Conservation (phyloP, 1,139 yeast genomes). For the Protomyces arabidopsidicola region DNA sequence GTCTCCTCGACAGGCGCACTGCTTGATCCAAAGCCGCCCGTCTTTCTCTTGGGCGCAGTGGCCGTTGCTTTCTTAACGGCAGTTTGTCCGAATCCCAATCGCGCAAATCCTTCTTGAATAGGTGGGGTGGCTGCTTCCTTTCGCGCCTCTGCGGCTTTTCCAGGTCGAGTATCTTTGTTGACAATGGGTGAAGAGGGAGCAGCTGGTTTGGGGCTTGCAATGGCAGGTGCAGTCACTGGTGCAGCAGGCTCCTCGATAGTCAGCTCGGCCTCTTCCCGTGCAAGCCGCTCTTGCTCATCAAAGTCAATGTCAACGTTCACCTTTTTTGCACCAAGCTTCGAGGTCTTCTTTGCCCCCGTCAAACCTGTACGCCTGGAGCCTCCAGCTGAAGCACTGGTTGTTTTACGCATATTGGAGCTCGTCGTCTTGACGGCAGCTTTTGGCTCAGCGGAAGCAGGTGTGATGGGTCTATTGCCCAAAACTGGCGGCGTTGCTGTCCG, state of each 20-base stretch:
- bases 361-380: conserved; percentile 35
- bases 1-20: conserved; percentile 37
- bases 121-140: conserved; percentile 41
- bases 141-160: conserved; percentile 2
- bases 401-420: conserved; percentile 35
- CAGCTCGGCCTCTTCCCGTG: conserved; percentile 75
- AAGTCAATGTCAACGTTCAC: conserved; percentile 61
- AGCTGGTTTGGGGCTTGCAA: not conserved
- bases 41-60: conserved; percentile 32
- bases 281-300: conserved; percentile 84
- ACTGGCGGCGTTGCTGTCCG: conserved; percentile 43
- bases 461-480: conserved; percentile 32
- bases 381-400: conserved; percentile 35
- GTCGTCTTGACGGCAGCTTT: conserved; percentile 34
- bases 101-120: conserved; percentile 68
- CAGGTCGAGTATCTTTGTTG: conserved; percentile 10
- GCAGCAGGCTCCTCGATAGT: conserved; percentile 46
- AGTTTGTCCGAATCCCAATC: conserved; percentile 76
- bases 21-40: conserved; percentile 41
- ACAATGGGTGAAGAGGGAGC: not conserved
- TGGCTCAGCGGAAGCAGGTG: conserved; percentile 30
- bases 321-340: conserved; percentile 44
- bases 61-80: conserved; percentile 37
- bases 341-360: conserved; percentile 37
- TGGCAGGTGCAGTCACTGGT: conserved; percentile 11